These are phyloP conservation scores for Orbilia quercus DNA, from an alignment of 2,329 filamentous ascomycete species.

Conservation along the genomic window DNA sequence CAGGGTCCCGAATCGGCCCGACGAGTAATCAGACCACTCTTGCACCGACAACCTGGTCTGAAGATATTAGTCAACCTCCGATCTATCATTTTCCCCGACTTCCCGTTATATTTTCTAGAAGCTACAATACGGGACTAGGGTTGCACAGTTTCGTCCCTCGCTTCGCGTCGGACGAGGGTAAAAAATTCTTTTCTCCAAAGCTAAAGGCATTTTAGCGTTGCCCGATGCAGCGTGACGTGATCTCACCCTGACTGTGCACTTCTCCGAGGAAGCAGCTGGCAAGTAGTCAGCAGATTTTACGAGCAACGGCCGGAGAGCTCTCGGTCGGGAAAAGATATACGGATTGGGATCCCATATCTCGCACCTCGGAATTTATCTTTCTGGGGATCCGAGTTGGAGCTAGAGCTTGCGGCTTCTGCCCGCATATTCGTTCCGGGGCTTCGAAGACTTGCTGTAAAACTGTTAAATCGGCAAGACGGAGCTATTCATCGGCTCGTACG, in stretches of 20 bases:
- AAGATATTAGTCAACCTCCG: neutral
- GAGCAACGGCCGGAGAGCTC: neutral
- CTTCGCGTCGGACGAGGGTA: neutral
- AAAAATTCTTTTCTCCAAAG: neutral
- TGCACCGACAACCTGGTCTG: slow-evolving; percentile 1
- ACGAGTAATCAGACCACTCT: slow-evolving; percentile 29
- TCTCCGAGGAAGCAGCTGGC: neutral
- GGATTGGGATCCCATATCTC: neutral
- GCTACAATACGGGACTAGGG: neutral
- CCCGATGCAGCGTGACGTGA: slow-evolving; percentile 12
- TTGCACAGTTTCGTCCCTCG: neutral
- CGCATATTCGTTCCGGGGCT: too few species aligned
- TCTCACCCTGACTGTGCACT: slow-evolving; percentile 3
- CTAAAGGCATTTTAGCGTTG: neutral
- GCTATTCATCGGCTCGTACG: too few species aligned
- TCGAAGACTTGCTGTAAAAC: too few species aligned
- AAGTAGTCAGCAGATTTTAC: neutral
- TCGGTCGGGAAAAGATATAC: neutral
- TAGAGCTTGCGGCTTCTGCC: neutral
- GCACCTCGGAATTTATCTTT: neutral
- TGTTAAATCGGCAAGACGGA: too few species aligned
- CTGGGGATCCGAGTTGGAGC: too few species aligned
- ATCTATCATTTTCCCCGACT: neutral
- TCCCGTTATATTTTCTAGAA: slow-evolving; percentile 27
- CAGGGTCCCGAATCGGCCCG: slow-evolving; percentile 18